A percentile compares a stretch with the other conserved stretches of the same genome.
phyloP scores from a whole-genome alignment of 208 protist genomes.

The Acanthamoeba castellanii region DNA sequence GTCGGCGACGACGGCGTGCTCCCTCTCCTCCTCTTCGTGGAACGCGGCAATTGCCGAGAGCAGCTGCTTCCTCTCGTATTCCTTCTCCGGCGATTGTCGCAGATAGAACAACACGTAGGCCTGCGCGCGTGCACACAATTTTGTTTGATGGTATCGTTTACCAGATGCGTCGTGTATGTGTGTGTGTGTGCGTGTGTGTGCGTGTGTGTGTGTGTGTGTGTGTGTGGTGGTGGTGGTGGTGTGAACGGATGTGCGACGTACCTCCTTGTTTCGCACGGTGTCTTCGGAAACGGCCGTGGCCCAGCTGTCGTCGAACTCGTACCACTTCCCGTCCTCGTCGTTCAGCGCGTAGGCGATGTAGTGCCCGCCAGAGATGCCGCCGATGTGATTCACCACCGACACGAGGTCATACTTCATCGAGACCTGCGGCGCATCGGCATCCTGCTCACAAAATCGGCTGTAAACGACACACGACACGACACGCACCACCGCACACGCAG shows the following conservation, averaged over 20 bases:
- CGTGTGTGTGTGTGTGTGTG: no score
- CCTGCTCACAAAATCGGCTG: neutral
- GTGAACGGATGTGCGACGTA: neutral
- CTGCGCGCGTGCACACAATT: neutral
- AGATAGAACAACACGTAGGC: conserved; percentile 79
- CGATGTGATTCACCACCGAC: conserved; percentile 61
- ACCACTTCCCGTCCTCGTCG: conserved; percentile 56
- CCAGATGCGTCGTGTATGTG: no score
- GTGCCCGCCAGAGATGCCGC: conserved; percentile 71
- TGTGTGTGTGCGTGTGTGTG: no score
- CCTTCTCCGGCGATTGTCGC: neutral
- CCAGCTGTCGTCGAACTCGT: conserved; percentile 68
- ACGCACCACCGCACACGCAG: neutral
- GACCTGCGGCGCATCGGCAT: neutral
- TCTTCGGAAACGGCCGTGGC: conserved; percentile 16
- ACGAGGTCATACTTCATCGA: conserved; percentile 3
- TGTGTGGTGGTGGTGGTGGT: no score
- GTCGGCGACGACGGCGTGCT: neutral
- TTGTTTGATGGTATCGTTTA: neutral
- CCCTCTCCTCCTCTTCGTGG: neutral
- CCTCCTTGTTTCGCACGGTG: conserved; percentile 29
- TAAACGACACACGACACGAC: neutral
- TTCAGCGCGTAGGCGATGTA: conserved; percentile 71
- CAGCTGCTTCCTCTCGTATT: neutral
- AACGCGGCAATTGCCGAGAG: neutral